Percentiles rank a stretch among this genome's conserved stretches.
Evolutionary conservation across 2,329 filamentous ascomycete species (phyloP).

Genomic region (Pseudogymnoascus sp.): DNA sequence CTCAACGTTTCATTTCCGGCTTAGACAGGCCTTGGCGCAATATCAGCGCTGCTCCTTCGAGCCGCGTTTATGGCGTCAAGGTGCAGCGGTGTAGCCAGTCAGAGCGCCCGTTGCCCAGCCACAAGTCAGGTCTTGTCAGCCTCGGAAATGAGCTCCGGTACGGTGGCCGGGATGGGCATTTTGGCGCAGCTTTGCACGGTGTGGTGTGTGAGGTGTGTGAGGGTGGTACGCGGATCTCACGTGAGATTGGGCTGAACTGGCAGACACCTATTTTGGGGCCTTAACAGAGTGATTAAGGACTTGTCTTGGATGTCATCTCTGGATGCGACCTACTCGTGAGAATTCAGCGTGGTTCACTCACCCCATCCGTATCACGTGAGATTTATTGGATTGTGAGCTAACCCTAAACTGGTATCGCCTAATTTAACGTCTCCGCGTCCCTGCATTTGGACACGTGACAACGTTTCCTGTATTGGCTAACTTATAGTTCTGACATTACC

Average conservation of each 20-base stretch:
- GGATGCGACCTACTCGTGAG: not conserved
- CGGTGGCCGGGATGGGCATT: not conserved
- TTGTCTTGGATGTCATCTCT: not conserved
- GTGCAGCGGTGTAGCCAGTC: not conserved
- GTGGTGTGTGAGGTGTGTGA: not conserved
- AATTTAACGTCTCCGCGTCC: not conserved
- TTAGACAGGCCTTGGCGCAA: not conserved
- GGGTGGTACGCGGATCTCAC: not conserved
- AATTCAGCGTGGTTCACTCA: not conserved
- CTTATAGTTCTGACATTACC: not conserved
- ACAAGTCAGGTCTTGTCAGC: not conserved
- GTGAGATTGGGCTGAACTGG: not conserved
- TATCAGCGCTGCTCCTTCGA: not conserved
- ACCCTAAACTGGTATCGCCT: not conserved
- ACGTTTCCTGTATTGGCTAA: not conserved
- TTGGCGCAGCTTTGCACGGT: not conserved
- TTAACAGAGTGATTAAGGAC: no score
- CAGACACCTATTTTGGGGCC: not conserved
- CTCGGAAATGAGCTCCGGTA: not conserved
- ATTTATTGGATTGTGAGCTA: no score
- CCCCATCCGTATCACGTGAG: no score
- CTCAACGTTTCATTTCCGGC: not conserved
- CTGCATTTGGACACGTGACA: not conserved
- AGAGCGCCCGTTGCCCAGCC: not conserved
- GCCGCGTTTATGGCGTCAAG: constrained; percentile 2